Evolutionary conservation across 768 basidiomycete genomes (phyloP).

Genomic region (Pleurotus pulmonarius): DNA sequence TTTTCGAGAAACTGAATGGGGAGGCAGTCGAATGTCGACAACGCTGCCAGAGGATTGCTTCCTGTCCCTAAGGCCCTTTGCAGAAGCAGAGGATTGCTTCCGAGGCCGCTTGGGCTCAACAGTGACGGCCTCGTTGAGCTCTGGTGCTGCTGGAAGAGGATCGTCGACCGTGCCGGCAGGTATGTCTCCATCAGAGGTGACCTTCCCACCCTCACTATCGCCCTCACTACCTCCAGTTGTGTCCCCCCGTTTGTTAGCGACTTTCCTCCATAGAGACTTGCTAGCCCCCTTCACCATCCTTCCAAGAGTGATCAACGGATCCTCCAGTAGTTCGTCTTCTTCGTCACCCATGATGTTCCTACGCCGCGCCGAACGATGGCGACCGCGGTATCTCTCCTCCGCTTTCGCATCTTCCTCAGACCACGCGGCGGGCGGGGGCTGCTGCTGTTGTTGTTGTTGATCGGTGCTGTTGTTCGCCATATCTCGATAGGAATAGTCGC

Average conservation of each 20-base stretch:
- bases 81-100: background rate
- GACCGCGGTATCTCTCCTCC: slow-evolving; percentile 13
- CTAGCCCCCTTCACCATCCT: slow-evolving; percentile 49
- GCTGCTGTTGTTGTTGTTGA: background rate
- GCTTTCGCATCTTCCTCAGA: background rate
- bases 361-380: slow-evolving; percentile 16
- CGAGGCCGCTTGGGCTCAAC: background rate
- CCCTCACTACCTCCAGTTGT: slow-evolving; percentile 12
- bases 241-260: slow-evolving; percentile 34
- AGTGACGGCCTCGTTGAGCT: background rate
- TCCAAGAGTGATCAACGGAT: slow-evolving; percentile 46
- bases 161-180: too few relatives aligned
- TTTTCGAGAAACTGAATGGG: background rate
- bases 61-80: background rate
- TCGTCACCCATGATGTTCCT: slow-evolving; percentile 14
- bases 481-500: background rate
- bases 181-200: background rate
- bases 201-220: slow-evolving; percentile 2
- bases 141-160: too few relatives aligned
- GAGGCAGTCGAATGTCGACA: background rate
- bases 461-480: background rate
- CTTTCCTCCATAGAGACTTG: slow-evolving; percentile 46
- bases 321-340: slow-evolving; percentile 32
- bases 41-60: background rate
- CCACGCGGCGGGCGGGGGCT: background rate